These are phyloP conservation scores for Cucumis sativus DNA, from an alignment of 306 rosid genomes.

Conservation along the genomic window Cucumber_9930_V3 NC_026655.2:5284501-5285000, in stretches of 20 bases:
- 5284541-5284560: not conserved
- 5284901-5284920: not conserved
- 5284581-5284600: not conserved
- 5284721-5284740: constrained; percentile 92
- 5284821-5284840: not conserved
- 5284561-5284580: not conserved
- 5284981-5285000: not conserved
- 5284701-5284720: constrained; percentile 81
- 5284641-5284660: constrained; percentile 98
- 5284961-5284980: not conserved
- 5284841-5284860: not conserved
- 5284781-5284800: not conserved
- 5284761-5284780: not conserved
- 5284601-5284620: not conserved
- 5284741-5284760: constrained; percentile 38
- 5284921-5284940: not conserved
- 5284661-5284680: constrained; percentile 98
- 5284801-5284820: not conserved
- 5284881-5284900: not conserved
- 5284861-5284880: not conserved
- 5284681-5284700: constrained; percentile 84
- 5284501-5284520: not conserved
- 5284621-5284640: constrained; percentile 84
- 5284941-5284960: not conserved
- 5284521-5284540: not conserved